Base-by-base conservation (phyloP, 148 eudicot genomes). In the Persicaria maculosa region DNA sequence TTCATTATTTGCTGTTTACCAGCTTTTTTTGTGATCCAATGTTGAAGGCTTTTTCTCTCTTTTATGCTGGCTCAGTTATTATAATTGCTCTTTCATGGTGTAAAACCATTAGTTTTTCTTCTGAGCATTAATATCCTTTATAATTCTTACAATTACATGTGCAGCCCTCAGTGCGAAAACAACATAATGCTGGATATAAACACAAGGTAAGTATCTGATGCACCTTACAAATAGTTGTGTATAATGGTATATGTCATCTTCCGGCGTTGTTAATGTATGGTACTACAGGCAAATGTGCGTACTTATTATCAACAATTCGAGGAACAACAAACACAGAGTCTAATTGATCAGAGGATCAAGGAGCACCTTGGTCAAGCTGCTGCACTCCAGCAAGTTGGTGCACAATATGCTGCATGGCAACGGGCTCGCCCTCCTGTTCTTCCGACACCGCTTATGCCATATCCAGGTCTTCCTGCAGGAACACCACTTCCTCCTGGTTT, bases 111-210 rank as follows among this genome's bases (percentile, higher is more conserved):
- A 0, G 7, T 1, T 19, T 58, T 6, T 19, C 25, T 7, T 57
- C 5, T 19, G 7, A 1, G 36, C 20, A 58, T 1, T 58, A 58
- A 6, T 53, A 53, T 17, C 17, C 57, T 53, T 53, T 53, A 31
- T 31, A 31, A 31, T 31, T 25, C 40, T 0, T 31, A 31, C 40
- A 31, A 31, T 50, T 79, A 50, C 76, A 50, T 7, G 46, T 68
- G 44, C 86, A 95, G 98, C 98, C 97, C 47, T 95, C 98, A 8
- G 97, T 92, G 25, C 79, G 96, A 79, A 95, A 92, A 83, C 98
- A 95, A 77, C 98, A 95, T 76, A 95, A 95, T 82, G 89, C 98
- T 0, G 97, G 98, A 40, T 95, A 95, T 84, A 92, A 95, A 48
- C 98, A 95, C 79, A 95, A 92, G 98, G 97, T 92, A 80, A 9